Evolutionary conservation across 2,329 filamentous ascomycete species (phyloP), one percentile per base, ranked within the genome.

Genomic region (Aphanoascus verrucosus): DNA sequence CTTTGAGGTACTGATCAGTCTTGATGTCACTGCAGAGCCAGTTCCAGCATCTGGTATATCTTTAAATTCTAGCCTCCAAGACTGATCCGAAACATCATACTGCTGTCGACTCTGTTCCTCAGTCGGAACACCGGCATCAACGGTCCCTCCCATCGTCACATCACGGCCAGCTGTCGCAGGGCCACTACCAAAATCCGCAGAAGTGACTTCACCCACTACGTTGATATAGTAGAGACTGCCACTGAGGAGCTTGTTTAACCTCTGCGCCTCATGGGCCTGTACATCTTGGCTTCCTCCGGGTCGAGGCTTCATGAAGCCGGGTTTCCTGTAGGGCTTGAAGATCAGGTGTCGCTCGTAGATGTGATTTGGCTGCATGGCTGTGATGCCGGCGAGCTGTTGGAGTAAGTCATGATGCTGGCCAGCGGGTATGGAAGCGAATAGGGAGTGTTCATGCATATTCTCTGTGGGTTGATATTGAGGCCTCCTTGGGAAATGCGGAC

Each of bases 401-500:
- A 83, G 69, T 15, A 82, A 72, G 65, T 80, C 79, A 63, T 77
- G 71, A 70, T 82, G 79, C 61, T 80, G 78, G 38, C 74, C 67
- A 34, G 68, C 65, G 8, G 79, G 74, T 53, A 84, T 73, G 62
- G 79, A 76, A 61, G 77, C 79, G 67, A 78, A 82, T 44, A 28
- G 74, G 46, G 81, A 69, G 59, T 82, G 72, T 70, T 83, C 80
- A 67, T 83, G 79, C 80, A 83, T 83, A 55, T 43, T 28, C n/a
- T 28, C 3, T 28, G 23, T 28, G 23, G 23, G 23, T 28, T 28
- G 23, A 28, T 28, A 28, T 28, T 7, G 23, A 7, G 23, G 3
- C 23, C 23, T 28, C 7, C 7, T 28, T 28, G 23, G n/a, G n/a
- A 28, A 28, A 28, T 28, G 7, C 23, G 23, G 23, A 28, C 3